phyloP scores from a whole-genome alignment of 2,329 filamentous ascomycete species.

The Colletotrichum lupini region DNA sequence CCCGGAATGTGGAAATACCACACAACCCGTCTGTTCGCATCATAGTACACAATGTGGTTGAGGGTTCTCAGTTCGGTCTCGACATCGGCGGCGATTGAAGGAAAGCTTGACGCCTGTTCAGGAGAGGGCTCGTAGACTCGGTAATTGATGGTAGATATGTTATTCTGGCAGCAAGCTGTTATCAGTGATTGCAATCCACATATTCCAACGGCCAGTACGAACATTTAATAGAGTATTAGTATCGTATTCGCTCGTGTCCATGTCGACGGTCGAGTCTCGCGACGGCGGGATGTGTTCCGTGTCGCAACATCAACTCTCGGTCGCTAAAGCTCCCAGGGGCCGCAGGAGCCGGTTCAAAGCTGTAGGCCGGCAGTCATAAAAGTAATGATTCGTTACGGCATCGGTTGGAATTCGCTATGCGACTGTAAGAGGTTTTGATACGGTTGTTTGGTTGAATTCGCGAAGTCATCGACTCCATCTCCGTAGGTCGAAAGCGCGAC shows the following conservation, averaged over 20 bases:
- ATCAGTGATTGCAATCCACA: conserved; percentile 33
- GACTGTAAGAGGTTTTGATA: conserved; percentile 12
- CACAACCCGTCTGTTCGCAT: conserved; percentile 59
- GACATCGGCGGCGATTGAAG: conserved; percentile 60
- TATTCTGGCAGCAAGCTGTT: conserved; percentile 54
- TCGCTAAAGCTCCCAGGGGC: conserved; percentile 30
- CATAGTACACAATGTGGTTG: conserved; percentile 65
- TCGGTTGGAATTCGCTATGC: conserved; percentile 10
- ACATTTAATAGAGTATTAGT: conserved; percentile 71
- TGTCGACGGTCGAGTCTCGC: conserved; percentile 56
- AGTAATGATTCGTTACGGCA: neutral
- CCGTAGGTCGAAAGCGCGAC: conserved; percentile 42
- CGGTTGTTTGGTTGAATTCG: conserved; percentile 26
- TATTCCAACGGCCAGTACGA: conserved; percentile 40
- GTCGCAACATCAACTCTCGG: conserved; percentile 37
- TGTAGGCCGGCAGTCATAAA: conserved; percentile 32
- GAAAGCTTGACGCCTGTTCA: conserved; percentile 56
- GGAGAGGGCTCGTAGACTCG: conserved; percentile 64
- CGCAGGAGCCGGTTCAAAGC: conserved; percentile 23
- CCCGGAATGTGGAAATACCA: conserved; percentile 65
- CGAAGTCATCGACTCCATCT: conserved; percentile 50
- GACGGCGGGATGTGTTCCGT: conserved; percentile 27
- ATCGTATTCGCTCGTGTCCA: conserved; percentile 73
- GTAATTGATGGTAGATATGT: conserved; percentile 65
- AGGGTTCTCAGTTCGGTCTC: conserved; percentile 62